These are phyloP conservation scores for Coniosporium apollinis DNA, from an alignment of 495 filamentous ascomycete genomes.

Conservation along the genomic window DNA sequence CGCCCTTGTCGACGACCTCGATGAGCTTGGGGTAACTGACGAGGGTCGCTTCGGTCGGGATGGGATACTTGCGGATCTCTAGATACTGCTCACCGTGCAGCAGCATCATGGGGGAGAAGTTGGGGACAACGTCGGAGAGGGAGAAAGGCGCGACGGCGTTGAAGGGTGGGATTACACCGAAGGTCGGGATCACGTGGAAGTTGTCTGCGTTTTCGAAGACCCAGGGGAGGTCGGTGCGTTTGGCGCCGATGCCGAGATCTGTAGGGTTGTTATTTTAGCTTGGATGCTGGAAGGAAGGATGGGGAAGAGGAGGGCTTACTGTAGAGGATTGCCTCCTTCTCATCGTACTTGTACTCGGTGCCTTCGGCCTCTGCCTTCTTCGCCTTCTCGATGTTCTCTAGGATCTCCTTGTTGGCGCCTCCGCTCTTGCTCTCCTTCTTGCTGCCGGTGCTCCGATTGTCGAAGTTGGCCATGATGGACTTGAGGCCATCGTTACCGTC, in stretches of 20 bases:
- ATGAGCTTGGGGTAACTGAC: constrained; percentile 73
- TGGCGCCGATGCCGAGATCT: constrained; percentile 81
- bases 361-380: constrained; percentile 53
- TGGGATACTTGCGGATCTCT: constrained; percentile 83
- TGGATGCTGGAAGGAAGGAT: background rate
- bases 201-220: constrained; percentile 79
- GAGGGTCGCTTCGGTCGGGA: constrained; percentile 72
- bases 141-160: constrained; percentile 65
- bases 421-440: constrained; percentile 10
- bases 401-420: constrained; percentile 27
- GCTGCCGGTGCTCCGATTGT: constrained; percentile 39
- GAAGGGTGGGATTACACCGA: constrained; percentile 87
- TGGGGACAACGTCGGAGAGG: constrained; percentile 70
- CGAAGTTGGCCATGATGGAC: constrained; percentile 85
- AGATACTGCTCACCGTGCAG: constrained; percentile 98
- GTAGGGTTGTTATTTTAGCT: constrained; percentile 3
- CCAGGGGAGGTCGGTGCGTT: constrained; percentile 72
- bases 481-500: constrained; percentile 57
- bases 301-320: constrained; percentile 25
- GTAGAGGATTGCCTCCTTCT: constrained; percentile 84
- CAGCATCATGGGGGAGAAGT: constrained; percentile 98
- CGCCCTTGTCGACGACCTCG: constrained; percentile 91
- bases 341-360: constrained; percentile 66
- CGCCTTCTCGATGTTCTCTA: constrained; percentile 61
- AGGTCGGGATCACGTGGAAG: constrained; percentile 88